phyloP scores from a whole-genome alignment of 2,329 filamentous ascomycete species.

The Seiridium cupressi region DNA sequence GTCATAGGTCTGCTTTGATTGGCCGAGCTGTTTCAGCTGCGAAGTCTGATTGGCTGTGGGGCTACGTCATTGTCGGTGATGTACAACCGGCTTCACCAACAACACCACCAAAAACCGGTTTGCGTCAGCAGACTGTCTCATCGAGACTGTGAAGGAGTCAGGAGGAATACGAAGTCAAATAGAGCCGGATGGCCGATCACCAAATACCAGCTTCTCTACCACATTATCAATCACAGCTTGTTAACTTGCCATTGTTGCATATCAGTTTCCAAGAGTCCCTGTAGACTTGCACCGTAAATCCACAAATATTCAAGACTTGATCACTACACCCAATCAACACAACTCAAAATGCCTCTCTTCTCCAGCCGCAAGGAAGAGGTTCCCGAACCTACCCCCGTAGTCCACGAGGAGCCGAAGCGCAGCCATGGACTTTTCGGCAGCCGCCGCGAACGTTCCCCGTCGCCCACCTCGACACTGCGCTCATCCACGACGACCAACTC shows the following conservation, averaged over 20 bases:
- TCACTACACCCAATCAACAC: background rate
- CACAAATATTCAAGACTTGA: background rate
- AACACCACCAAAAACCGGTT: conserved; percentile 11
- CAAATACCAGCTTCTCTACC: too few relatives aligned
- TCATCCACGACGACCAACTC: conserved; percentile 21
- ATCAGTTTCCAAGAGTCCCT: background rate
- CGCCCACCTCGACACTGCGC: conserved; percentile 16
- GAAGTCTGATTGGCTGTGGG: conserved; percentile 5
- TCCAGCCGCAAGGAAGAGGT: conserved; percentile 34
- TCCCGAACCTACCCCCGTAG: conserved; percentile 47
- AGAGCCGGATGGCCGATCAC: background rate
- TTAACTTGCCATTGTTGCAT: background rate
- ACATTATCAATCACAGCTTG: too few relatives aligned
- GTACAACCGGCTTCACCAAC: background rate
- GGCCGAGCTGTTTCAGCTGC: background rate
- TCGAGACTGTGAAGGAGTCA: background rate
- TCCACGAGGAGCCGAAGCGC: conserved; percentile 28
- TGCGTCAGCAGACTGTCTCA: conserved; percentile 1
- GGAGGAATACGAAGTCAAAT: background rate
- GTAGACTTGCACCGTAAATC: background rate
- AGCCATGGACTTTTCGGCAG: conserved; percentile 35
- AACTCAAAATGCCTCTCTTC: conserved; percentile 27
- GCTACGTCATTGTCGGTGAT: conserved; percentile 11
- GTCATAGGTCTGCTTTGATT: conserved; percentile 9
- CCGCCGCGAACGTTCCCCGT: conserved; percentile 31